A percentile compares a stretch with the other conserved stretches of the same genome.
phyloP scores from a whole-genome alignment of 306 rosid species.

The Nissolia schottii region DNA sequence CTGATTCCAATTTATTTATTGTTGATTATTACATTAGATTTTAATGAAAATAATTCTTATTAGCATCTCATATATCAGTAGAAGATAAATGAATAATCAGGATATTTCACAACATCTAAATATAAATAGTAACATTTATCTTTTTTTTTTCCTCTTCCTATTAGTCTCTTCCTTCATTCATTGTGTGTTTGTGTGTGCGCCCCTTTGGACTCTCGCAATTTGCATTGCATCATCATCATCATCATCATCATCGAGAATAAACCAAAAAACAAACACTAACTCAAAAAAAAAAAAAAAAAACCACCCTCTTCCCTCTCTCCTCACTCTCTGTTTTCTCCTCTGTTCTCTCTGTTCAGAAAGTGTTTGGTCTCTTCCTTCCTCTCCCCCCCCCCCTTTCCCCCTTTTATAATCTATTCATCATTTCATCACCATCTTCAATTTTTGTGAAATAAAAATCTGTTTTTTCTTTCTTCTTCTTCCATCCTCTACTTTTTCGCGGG shows the following conservation, averaged over 20 bases:
- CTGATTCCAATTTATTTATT: too few species aligned
- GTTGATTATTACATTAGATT: too few species aligned
- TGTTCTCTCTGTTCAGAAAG: neutral
- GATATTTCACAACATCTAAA: too few species aligned
- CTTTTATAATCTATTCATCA: slow-evolving; percentile 33
- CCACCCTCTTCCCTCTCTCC: too few species aligned
- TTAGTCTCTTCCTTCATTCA: neutral
- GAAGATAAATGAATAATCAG: too few species aligned
- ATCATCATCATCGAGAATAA: slow-evolving; percentile 1
- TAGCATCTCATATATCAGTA: too few species aligned
- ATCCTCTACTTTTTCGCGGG: neutral
- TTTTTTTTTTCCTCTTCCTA: neutral
- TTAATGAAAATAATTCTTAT: too few species aligned
- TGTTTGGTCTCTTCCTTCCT: slow-evolving; percentile 1
- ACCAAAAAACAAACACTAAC: neutral
- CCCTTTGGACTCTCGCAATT: slow-evolving; percentile 52
- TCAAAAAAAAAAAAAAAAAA: neutral
- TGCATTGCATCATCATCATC: slow-evolving; percentile 30
- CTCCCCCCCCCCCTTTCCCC: too few species aligned
- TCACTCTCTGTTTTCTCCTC: slow-evolving; percentile 11
- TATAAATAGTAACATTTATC: too few species aligned
- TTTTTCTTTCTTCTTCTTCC: neutral
- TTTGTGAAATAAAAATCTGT: neutral
- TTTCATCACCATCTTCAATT: neutral
- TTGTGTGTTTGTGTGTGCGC: slow-evolving; percentile 12